Evolutionary conservation across 225 moss, liverwort and hornwort genomes (phyloP), one percentile per base, ranked within the genome.

Genomic region (Bryoerythrophyllum caledonicum): DNA sequence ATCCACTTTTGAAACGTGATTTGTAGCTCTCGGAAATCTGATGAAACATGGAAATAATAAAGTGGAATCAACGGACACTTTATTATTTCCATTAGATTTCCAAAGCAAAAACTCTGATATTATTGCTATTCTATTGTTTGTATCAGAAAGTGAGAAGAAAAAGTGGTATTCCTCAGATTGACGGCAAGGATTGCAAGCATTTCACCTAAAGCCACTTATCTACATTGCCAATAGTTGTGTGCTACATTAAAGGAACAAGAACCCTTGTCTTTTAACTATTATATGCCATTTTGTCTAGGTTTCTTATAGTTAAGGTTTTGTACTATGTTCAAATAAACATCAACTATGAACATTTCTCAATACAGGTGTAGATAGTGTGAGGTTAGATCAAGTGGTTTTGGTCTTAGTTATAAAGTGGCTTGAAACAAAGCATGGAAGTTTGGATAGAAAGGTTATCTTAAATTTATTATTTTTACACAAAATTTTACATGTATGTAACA

Each of bases 151-250:
- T 20, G 19, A 72, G 72, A 74, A 81, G 81, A 60, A 72, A 60
- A 76, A 71, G 40, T 81, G 81, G 81, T 71, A 71, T 46, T 75
- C 63, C 32, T 69, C 12, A 2, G 3, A 68, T 55, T 80, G 58
- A 68, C n/a, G 11, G 12, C 52, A 48, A 67, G 75, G 44, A 74
- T 49, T 49, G 52, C 19, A 25, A 19, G 24, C 37, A 11, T 14
- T 38, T 15, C 30, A 43, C 63, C 24, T 14, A 52, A 49, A 26
- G 26, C 58, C 41, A 71, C 19, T 25, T 43, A 41, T 46, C 46
- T 46, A 60, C 9, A 15, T 44, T 15, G 46, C 46, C 46, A 21
- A 27, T 20, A 27, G 10, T 59, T 43, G 13, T 41, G 28, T 28
- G 7, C 11, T 44, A n/a, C 27, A 59, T 46, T 30, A 32, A 23